Evolutionary conservation across 1,284 basidiomycete species (phyloP).

Genomic region (Calocybe gambosa): DNA sequence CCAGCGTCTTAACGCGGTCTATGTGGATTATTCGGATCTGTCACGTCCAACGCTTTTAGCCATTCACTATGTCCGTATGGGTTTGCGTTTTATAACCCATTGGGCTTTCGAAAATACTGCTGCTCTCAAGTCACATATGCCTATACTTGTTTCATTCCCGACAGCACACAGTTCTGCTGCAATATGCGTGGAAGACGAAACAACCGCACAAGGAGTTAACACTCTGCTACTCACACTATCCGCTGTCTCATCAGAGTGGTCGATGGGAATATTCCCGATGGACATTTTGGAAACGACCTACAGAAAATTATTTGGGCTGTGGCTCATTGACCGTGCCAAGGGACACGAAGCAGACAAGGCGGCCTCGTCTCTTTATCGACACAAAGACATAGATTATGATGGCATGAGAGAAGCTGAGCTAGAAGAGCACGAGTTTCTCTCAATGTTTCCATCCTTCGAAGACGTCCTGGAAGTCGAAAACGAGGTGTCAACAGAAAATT

Average conservation of each 20-base stretch:
- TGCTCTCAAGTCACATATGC: constrained; percentile 14
- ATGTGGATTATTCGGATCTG: constrained; percentile 68
- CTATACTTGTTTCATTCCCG: constrained; percentile 50
- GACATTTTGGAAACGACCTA: constrained; percentile 47
- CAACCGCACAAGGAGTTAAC: constrained; percentile 20
- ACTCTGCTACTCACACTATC: constrained; percentile 48
- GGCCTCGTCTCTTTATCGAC: constrained; percentile 76
- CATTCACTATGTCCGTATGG: constrained; percentile 65
- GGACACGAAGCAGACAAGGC: constrained; percentile 62
- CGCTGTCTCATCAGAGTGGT: constrained; percentile 41
- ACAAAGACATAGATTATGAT: constrained; percentile 53
- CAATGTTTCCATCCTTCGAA: constrained; percentile 82
- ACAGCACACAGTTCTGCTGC: constrained; percentile 35
- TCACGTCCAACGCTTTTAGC: constrained; percentile 60
- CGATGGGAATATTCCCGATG: constrained; percentile 29
- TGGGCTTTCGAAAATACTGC: constrained; percentile 13
- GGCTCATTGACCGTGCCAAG: constrained; percentile 76
- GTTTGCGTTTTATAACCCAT: constrained; percentile 57
- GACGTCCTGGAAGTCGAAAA: constrained; percentile 41
- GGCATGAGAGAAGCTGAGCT: constrained; percentile 65
- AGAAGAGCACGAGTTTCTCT: constrained; percentile 78
- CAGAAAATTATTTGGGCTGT: constrained; percentile 73
- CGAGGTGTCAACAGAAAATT: constrained; percentile 6
- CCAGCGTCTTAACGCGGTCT: constrained; percentile 51
- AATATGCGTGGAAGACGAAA: constrained; percentile 26